Evolutionary conservation across 2,329 filamentous ascomycete genomes (phyloP).

Genomic region (Fusarium ramigenum): DNA sequence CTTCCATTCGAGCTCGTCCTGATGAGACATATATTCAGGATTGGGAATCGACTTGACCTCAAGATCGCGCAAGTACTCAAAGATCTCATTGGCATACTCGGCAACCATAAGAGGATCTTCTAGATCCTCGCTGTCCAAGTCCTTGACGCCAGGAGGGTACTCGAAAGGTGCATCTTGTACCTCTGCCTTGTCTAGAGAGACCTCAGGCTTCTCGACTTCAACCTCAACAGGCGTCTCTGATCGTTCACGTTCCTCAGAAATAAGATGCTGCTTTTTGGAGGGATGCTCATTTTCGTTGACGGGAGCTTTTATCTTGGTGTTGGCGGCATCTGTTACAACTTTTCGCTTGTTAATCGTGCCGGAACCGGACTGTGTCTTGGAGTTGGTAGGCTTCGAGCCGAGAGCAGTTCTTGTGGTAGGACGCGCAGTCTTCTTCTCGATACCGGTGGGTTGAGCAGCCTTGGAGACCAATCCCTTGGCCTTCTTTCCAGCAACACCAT

Average conservation of each 20-base stretch:
- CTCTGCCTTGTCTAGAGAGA: conserved; percentile 23
- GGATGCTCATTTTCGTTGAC: conserved; percentile 74
- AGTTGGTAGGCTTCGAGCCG: conserved; percentile 74
- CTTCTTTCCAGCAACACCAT: conserved; percentile 80
- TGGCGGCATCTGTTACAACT: conserved; percentile 58
- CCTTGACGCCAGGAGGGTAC: conserved; percentile 54
- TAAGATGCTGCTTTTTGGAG: conserved; percentile 68
- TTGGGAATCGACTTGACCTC: conserved; percentile 85
- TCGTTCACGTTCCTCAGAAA: conserved; percentile 22
- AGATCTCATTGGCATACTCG: conserved; percentile 96
- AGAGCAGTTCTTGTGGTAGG: conserved; percentile 71
- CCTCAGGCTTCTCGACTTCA: conserved; percentile 14
- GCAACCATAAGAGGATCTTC: conserved; percentile 98
- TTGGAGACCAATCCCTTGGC: conserved; percentile 78
- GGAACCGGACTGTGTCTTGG: conserved; percentile 75
- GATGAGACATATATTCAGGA: conserved; percentile 92
- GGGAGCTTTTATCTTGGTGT: conserved; percentile 65
- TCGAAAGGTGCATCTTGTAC: conserved; percentile 12
- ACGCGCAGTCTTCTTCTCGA: conserved; percentile 73
- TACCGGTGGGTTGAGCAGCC: conserved; percentile 79
- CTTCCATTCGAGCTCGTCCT: conserved; percentile 97
- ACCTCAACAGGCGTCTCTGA: conserved; percentile 53
- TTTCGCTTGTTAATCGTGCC: conserved; percentile 80
- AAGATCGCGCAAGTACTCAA: conserved; percentile 90
- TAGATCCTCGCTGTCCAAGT: conserved; percentile 86